Percentiles rank a stretch among this genome's conserved stretches.
Conservation (phyloP, 352 stramenopile genomes). For the Globisporangium irregulare region DNA sequence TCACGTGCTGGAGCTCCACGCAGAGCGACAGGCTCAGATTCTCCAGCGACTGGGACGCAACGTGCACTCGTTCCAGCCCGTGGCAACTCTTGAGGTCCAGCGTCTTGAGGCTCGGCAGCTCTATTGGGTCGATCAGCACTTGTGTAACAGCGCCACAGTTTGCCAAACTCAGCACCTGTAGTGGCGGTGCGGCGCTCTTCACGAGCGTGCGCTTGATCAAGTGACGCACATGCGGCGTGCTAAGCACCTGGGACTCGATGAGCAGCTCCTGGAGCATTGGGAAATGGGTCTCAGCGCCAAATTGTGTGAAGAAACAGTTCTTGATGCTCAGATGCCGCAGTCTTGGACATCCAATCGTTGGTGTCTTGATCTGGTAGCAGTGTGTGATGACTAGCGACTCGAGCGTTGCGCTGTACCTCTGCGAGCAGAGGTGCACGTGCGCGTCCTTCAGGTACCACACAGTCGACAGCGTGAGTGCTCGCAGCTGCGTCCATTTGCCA, state of each 20-base stretch:
- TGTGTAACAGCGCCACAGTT: conserved; percentile 58
- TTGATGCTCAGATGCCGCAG: conserved; percentile 40
- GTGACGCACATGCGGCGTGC: conserved; percentile 31
- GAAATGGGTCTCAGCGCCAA: conserved; percentile 40
- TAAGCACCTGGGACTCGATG: conserved; percentile 49
- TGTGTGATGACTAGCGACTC: conserved; percentile 43
- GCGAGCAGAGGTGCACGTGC: conserved; percentile 34
- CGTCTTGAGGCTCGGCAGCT: conserved; percentile 42
- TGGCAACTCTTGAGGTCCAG: conserved; percentile 46
- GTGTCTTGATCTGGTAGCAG: conserved; percentile 60
- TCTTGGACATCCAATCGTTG: conserved; percentile 29
- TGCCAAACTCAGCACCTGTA: conserved; percentile 36
- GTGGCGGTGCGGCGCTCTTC: conserved; percentile 7
- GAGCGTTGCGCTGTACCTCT: conserved; percentile 32
- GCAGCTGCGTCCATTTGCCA: conserved; percentile 21
- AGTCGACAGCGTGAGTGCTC: conserved; percentile 37
- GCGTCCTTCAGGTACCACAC: conserved; percentile 51
- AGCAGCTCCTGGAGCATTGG: conserved; percentile 43
- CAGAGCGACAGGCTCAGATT: conserved; percentile 41
- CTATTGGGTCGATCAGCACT: conserved; percentile 46
- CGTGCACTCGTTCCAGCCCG: conserved; percentile 51
- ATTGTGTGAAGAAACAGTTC: conserved; percentile 39
- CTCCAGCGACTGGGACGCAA: conserved; percentile 45
- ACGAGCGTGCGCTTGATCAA: conserved; percentile 44
- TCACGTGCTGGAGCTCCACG: conserved; percentile 37